Evolutionary conservation across 768 basidiomycete genomes (phyloP).

Genomic region (Termitomyces bulborhizus): DNA sequence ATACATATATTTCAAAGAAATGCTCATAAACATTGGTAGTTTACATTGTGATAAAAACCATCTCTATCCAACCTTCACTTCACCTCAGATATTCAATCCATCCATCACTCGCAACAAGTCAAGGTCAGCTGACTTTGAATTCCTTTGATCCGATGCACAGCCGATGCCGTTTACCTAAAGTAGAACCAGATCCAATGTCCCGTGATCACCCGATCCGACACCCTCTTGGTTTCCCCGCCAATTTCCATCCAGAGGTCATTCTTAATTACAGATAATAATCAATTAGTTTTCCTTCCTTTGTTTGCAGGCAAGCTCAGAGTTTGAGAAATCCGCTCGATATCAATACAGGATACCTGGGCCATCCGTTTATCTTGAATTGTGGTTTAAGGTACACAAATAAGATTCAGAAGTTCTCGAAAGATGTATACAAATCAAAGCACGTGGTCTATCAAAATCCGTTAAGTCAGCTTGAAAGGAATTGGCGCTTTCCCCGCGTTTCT

Average conservation of each 20-base stretch:
- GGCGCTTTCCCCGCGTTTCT: background rate
- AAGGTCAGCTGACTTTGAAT: too few relatives aligned
- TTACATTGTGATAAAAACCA: too few relatives aligned
- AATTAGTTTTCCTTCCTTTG: background rate
- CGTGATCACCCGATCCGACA: too few relatives aligned
- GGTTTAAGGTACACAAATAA: too few relatives aligned
- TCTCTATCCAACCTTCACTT: too few relatives aligned
- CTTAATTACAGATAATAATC: background rate
- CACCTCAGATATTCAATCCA: too few relatives aligned
- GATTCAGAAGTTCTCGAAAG: background rate
- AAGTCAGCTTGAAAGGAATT: conserved; percentile 9
- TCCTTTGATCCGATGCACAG: too few relatives aligned
- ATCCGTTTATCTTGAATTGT: background rate
- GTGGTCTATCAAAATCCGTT: background rate
- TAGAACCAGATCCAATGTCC: too few relatives aligned
- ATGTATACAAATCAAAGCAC: background rate
- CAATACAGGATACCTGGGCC: background rate
- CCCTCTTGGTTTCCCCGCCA: background rate
- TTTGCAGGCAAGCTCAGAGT: background rate
- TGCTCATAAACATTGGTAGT: too few relatives aligned
- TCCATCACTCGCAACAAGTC: too few relatives aligned
- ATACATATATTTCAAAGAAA: too few relatives aligned
- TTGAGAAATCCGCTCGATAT: background rate
- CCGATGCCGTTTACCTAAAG: too few relatives aligned
- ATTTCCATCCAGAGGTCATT: background rate